Base-by-base conservation (phyloP, 805 yeast species). In the Monosporozyma unispora region DNA sequence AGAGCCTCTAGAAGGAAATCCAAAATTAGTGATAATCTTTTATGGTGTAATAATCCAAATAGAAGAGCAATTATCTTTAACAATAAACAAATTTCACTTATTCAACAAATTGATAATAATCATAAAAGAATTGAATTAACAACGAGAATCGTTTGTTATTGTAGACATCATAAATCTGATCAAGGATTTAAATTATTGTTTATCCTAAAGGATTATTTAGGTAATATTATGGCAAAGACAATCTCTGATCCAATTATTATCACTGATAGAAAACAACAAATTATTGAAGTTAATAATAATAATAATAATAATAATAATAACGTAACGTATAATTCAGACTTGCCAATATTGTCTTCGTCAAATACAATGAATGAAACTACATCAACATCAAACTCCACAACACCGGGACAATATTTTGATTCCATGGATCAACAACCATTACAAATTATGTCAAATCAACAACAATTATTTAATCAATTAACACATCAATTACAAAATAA, bases 91-190 rank as follows among this genome's bases (percentile, higher is more conserved):
- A 76, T 93, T 22, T 77, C 88, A 39, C 79, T 87, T 48, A 54
- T 60, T 31, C 44, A 49, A 27, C 16, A 35, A 21, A 19, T 18
- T 2, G 48, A 41, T 29, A 18, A 40, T 2, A 25, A 37, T 25
- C 18, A 40, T 18, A 71, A 70, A 45, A 60, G 58, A 31, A 59
- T 79, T 18, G 80, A 76, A 46, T 63, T 81, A 4, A 78, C 79
- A 19, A 71, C 96, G 22, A 79, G 99, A 67, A 80, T 93, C 40
- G 91, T 91, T 9, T 91, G 99, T 67, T 91, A 93, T 65, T 93
- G 98, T 69, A 80, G 98, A 55, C 99, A 93, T 67, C 99, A 93
- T 67, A 80, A 81, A 55, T 96, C 90, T 54, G 72, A 82, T n/a
- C 76, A 76, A 39, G 99, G 99, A 1, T 91, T 90, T 71, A 80